These are phyloP conservation scores for Piper longum DNA, from an alignment of 164 flowering plant species.

Conservation along the genomic window DNA sequence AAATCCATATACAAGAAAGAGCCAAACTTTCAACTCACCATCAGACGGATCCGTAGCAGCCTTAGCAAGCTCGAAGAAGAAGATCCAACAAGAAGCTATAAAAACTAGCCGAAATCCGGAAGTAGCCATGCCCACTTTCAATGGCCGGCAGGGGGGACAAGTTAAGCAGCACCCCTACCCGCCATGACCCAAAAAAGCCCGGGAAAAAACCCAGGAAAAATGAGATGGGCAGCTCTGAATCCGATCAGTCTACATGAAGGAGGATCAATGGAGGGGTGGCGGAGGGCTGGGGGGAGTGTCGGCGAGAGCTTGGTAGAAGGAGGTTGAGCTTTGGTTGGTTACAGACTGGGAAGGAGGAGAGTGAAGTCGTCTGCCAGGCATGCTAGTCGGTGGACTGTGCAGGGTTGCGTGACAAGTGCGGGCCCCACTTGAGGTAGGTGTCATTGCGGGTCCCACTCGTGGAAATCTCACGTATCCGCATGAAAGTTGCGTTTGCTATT, in stretches of 20 bases:
- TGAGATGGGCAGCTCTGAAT: background rate
- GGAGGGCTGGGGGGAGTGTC: background rate
- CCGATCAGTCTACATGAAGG: background rate
- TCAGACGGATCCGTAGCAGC: conserved; percentile 9
- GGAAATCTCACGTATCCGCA: too few relatives aligned
- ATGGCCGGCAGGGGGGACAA: too few relatives aligned
- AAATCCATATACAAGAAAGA: background rate
- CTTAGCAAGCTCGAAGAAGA: background rate
- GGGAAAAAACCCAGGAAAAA: background rate
- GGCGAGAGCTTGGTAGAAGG: background rate
- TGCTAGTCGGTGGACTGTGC: background rate
- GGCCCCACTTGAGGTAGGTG: background rate
- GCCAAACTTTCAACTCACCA: background rate
- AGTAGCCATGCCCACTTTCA: background rate
- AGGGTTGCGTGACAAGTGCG: background rate
- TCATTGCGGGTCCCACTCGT: too few relatives aligned
- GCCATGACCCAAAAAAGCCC: background rate
- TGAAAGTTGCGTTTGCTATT: too few relatives aligned
- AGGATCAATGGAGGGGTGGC: background rate
- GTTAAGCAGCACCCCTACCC: too few relatives aligned
- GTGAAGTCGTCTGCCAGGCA: background rate
- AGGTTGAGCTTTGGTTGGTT: background rate
- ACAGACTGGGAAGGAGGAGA: background rate
- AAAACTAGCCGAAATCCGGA: background rate
- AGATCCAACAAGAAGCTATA: background rate